Base-by-base conservation (phyloP, 345 rosid genomes). In the Corchorus olitorius region DNA sequence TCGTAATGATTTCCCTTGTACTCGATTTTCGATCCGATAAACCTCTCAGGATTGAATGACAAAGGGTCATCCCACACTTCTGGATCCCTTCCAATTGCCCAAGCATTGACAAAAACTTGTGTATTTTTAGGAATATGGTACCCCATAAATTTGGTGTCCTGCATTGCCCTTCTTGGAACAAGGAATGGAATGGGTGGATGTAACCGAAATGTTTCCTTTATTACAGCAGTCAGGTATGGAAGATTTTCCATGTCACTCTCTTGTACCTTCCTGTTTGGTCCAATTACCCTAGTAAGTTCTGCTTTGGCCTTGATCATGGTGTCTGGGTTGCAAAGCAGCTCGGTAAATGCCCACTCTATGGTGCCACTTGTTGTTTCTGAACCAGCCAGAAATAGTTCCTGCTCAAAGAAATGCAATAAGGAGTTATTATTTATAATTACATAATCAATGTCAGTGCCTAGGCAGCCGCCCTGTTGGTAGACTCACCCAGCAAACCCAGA, bases 11-110 rank as follows among this genome's bases (percentile, higher is more conserved):
- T 16, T 3, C 69, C 74, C 17, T 41, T 72, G 65, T 71, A 54
- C 3, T 65, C 53, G 34, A 55, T 64, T 17, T 16, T 78, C 14
- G 14, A 54, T 20, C 73, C 60, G n/a, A 78, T 8, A 33, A 81
- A 81, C 67, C 78, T 73, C 46, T 56, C 70, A 3, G 73, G 72
- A 6, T 54, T 45, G 41, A 48, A 77, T 0, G 8, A 54, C 69
- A 75, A 75, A 7, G 85, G 82, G 9, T 83, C 85, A 34, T 77
- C 77, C 92, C 95, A 91, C 0, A 65, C 82, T 2, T 79, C 82
- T 0, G 89, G 85, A 79, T 91, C 93, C 66, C 91, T 76, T 20
- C 89, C 93, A 3, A 89, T 89, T 0, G 97, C 91, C 94, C 94
- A 92, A 6, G 76, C 82, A 17, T 92, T 89, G 8, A 88, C 84